Evolutionary conservation across 768 basidiomycete genomes (phyloP).

Genomic region (Auriscalpium microsporum): DNA sequence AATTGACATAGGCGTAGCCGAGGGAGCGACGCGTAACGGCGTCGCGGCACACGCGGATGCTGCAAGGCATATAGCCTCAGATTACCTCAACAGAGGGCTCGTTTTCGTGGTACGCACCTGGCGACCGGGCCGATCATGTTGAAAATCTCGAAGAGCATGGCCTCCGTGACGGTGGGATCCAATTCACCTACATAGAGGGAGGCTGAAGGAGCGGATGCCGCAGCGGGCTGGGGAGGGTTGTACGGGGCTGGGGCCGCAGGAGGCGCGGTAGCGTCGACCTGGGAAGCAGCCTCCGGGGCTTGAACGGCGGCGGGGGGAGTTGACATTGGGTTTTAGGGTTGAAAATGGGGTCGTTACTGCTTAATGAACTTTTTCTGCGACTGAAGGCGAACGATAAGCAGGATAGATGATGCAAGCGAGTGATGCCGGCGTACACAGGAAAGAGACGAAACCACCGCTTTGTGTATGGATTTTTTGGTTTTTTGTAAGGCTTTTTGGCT

Average conservation of each 20-base stretch:
- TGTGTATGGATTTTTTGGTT: slow-evolving; percentile 63
- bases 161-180: slow-evolving; percentile 95
- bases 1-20: slow-evolving; percentile 99
- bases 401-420: slow-evolving; percentile 9
- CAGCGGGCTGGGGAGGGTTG: slow-evolving; percentile 42
- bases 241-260: slow-evolving; percentile 49
- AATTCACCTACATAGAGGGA: slow-evolving; percentile 99
- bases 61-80: slow-evolving; percentile 22
- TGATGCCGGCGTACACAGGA: slow-evolving; percentile 48
- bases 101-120: slow-evolving; percentile 46
- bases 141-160: slow-evolving; percentile 99
- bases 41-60: slow-evolving; percentile 99
- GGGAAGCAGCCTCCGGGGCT: slow-evolving; percentile 22
- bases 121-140: slow-evolving; percentile 99
- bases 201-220: slow-evolving; percentile 67
- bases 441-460: slow-evolving; percentile 71
- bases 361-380: slow-evolving; percentile 74
- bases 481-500: slow-evolving; percentile 42
- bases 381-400: slow-evolving; percentile 13
- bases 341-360: slow-evolving; percentile 77
- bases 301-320: slow-evolving; percentile 26
- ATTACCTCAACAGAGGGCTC: not conserved
- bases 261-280: slow-evolving; percentile 37
- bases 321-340: slow-evolving; percentile 29
- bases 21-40: slow-evolving; percentile 99